Evolutionary conservation across 371 early-diverging fungal genomes (phyloP).

Genomic region (Cokeromyces recurvatus): DNA sequence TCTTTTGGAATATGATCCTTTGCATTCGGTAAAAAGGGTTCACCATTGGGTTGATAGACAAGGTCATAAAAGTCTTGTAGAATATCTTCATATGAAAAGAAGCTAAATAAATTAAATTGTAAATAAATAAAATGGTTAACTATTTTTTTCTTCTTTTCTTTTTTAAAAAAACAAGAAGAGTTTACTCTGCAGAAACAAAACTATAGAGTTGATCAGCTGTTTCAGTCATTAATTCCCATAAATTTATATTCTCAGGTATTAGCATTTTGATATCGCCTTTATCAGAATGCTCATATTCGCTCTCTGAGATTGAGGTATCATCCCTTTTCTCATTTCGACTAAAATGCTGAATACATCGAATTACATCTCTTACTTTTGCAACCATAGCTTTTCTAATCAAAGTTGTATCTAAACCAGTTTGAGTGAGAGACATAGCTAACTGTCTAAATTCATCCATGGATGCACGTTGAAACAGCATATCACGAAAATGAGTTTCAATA

Average conservation of each 20-base stretch:
- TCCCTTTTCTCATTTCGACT: conserved; percentile 18
- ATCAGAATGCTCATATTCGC: conserved; percentile 6
- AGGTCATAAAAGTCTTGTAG: conserved; percentile 60
- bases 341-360: conserved; percentile 59
- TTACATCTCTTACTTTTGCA: conserved; percentile 58
- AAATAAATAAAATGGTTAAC: not conserved
- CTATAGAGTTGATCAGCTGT: conserved; percentile 77
- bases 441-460: conserved; percentile 71
- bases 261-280: conserved; percentile 54
- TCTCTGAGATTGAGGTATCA: conserved; percentile 6
- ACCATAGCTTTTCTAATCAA: conserved; percentile 68
- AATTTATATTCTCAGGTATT: conserved; percentile 62
- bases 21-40: conserved; percentile 33
- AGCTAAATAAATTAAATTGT: conserved; percentile 19
- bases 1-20: conserved; percentile 56
- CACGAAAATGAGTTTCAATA: conserved; percentile 56
- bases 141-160: not conserved
- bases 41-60: conserved; percentile 52
- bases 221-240: conserved; percentile 75
- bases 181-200: conserved; percentile 64
- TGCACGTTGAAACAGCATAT: conserved; percentile 71
- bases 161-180: not conserved
- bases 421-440: conserved; percentile 39
- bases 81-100: conserved; percentile 63
- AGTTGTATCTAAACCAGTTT: conserved; percentile 41